Evolutionary conservation across 805 yeast species (phyloP), one percentile per base, ranked within the genome.

Genomic region (Teunomyces funiuensis): DNA sequence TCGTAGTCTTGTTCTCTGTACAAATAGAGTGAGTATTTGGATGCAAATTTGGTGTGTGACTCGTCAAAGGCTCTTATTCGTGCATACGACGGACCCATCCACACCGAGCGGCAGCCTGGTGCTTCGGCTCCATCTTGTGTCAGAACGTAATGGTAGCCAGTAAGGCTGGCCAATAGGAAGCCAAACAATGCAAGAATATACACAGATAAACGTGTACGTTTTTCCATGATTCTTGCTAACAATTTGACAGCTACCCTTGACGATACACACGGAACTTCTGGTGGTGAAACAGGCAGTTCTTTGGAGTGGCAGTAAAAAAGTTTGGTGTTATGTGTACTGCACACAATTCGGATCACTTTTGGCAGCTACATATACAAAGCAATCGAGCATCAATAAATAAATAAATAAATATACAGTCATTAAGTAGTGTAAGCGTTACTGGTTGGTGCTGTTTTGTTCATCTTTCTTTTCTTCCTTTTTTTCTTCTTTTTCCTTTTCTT

Each of bases 81-180:
- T 8, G 91, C 90, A 54, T 88, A 89, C 1, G 90, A 79, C 2
- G 96, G 96, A 37, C 75, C 79, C 96, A 89, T 89, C 57, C 73
- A 83, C 5, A 88, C 82, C 45, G 81, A 66, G 28, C 81, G 66
- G 58, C 97, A 89, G 34, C 70, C 54, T 18, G 66, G 60, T 8
- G 54, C 37, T 43, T 71, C 76, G 9, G 71, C 56, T 5, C 66
- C 69, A 8, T 45, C 19, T 10, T 43, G 46, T 6, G 51, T 39
- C 27, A 43, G 41, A 19, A 53, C 44, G 33, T 50, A 58, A 11
- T 52, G 45, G 25, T 37, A 38, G 10, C 47, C 50, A 18, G 51
- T 49, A 17, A 50, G 36, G 19, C 41, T 43, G 37, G 41, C 48
- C 11, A 54, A 31, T 14, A 49, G 6, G 23, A 51, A 28, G 15